Evolutionary conservation across 805 yeast species (phyloP), one percentile per base, ranked within the genome.

Genomic region (Myxozyma kluyveri): DNA sequence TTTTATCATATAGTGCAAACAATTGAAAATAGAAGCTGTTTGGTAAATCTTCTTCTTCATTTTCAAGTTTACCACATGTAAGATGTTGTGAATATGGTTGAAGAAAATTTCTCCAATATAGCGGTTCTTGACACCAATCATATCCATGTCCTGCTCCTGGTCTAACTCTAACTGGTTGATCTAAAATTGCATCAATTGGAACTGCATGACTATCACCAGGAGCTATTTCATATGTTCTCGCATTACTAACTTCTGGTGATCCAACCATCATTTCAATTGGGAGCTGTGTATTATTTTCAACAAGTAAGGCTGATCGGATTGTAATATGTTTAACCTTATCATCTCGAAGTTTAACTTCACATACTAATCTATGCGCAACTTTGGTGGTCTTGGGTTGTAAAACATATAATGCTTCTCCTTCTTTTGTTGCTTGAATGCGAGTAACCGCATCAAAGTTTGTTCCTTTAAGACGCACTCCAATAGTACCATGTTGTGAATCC

Each of bases 311-410:
- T 0, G 98, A 90, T 56, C 88, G 78, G 54, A 93, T 72, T n/a
- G 77, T 75, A 36, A 93, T 82, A 3, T 78, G 75, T 66, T 93
- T 93, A 14, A 91, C 85, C 59, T 85, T 86, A 58, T 88, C 93
- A 2, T 77, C 82, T 2, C 85, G 80, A 31, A 91, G 72, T 5
- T 68, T 72, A 29, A 90, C 78, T 35, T 86, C 89, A 61, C 91
- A 83, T 0, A 83, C 77, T 12, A 93, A 66, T 60, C 98, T 73
- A 62, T 81, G 83, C 63, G 88, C 95, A 31, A 84, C 79, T 2
- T 79, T 80, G 46, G 77, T 60, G 0, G 76, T 64, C 0, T 84
- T 74, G 0, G 96, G 96, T 1, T 72, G 65, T 52, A 91, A 68
- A 64, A 80, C 77, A 59, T 83, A 80, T 9, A 91, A 65, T 21